Base-by-base conservation (phyloP, 2,329 filamentous ascomycete species). In the Fusarium protoensiforme region DNA sequence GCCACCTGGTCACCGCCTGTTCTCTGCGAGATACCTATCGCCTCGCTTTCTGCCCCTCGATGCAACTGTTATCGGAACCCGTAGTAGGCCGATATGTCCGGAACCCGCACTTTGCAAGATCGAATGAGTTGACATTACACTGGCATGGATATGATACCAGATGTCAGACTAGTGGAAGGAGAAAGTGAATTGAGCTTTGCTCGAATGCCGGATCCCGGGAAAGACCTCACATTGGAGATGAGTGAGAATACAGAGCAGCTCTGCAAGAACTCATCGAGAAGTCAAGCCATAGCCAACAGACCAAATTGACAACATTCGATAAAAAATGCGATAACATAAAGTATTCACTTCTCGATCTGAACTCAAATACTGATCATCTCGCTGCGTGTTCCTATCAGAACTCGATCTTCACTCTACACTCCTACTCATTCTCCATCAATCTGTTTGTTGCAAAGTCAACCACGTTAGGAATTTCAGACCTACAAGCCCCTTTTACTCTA, bases 21-120 rank as follows among this genome's bases (percentile, higher is more conserved):
- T 36, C 20, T 57, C 53, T 38, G 53, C 11, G 1, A 33, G n/a
- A 20, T 22, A 54, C 18, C 14, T 16, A 14, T 18, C 7, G 16
- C 24, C 7, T 31, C 16, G 13, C 1, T 20, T 33, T 13, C 41
- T 38, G n/a, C 38, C 18, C 6, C 27, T 48, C 27, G 35, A 46
- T 18, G 20, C 29, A 5, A 48, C 38, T 20, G 57, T 51, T 31
- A 20, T n/a, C 46, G 46, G 64, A 61, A 66, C 64, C 64, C 58
- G 58, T 35, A 13, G 54, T 66, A n/a, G 48, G 57, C 33, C 9
- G 56, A 27, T 66, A 13, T n/a, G 16, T 10, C 39, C 64, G 64
- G 64, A 66, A 66, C 58, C 64, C 64, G 64, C n/a, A 38, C 29
- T 16, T n/a, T 18, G 36, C 11, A 46, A 38, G 36, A 33, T 43